Evolutionary conservation across 2,329 filamentous ascomycete genomes (phyloP).

Genomic region (Tolypocladium tropicale): DNA sequence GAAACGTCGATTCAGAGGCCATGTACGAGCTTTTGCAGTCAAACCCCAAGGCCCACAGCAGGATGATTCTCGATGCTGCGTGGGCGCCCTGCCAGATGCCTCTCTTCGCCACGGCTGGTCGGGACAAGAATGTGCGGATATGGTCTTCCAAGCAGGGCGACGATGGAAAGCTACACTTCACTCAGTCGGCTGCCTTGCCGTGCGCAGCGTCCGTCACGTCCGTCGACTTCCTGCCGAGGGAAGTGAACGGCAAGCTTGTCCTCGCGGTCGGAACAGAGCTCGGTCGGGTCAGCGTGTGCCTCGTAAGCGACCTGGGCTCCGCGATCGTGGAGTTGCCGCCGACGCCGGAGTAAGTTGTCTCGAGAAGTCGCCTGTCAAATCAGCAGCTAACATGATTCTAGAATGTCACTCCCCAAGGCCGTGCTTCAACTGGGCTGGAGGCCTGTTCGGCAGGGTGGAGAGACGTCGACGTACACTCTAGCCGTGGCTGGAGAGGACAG

Average conservation of each 20-base stretch:
- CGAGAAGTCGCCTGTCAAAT: no score
- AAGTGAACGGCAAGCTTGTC: slow-evolving; percentile 20
- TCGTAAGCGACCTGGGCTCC: slow-evolving; percentile 28
- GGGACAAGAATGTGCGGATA: slow-evolving; percentile 75
- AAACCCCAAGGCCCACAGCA: slow-evolving; percentile 75
- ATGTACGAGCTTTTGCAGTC: slow-evolving; percentile 49
- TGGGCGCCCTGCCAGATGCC: slow-evolving; percentile 57
- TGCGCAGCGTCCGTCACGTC: slow-evolving; percentile 57
- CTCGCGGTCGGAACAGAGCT: slow-evolving; percentile 50
- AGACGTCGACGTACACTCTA: slow-evolving; percentile 25
- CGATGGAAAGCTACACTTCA: slow-evolving; percentile 29
- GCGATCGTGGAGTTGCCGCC: slow-evolving; percentile 25
- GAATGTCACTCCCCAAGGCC: slow-evolving; percentile 44
- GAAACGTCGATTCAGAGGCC: slow-evolving; percentile 24
- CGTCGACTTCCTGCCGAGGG: slow-evolving; percentile 49
- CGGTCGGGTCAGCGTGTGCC: slow-evolving; percentile 34
- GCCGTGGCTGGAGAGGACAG: slow-evolving; percentile 51
- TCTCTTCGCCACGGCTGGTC: slow-evolving; percentile 75
- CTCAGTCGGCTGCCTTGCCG: slow-evolving; percentile 41
- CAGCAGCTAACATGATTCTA: slow-evolving; percentile 10
- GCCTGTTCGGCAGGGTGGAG: slow-evolving; percentile 28
- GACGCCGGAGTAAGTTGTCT: slow-evolving; percentile 25
- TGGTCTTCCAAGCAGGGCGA: slow-evolving; percentile 39
- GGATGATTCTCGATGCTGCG: slow-evolving; percentile 84
- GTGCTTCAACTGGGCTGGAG: slow-evolving; percentile 63